Evolutionary conservation across 306 rosid genomes (phyloP), one percentile per base, ranked within the genome.

Genomic region (Begonia peltatifolia): DNA sequence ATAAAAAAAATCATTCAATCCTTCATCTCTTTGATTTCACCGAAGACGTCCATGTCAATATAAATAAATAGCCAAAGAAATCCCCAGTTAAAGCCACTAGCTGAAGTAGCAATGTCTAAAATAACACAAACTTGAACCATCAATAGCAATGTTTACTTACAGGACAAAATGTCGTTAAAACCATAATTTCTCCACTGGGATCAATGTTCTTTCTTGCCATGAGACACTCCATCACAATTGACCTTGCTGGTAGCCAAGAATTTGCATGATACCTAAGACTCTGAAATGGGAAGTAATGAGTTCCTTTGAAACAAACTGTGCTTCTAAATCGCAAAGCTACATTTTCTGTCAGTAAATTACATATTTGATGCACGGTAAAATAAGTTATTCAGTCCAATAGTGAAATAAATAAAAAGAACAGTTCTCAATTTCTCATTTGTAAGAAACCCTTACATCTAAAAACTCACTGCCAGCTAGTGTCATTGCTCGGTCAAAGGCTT

Each of bases 161-260:
- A 62, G 96, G 99, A 60, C 99, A 92, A 66, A 83, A 86, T 63
- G 60, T 68, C n/a, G 62, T 71, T 70, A 90, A 61, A 63, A 86
- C 88, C 77, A 83, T 11, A 68, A 90, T 83, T 79, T 86, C 96
- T 67, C 96, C 99, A 66, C 78, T 79, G 47, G 93, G 81, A 73
- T 90, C 96, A 14, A 83, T 67, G 35, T 72, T 62, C 47, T 77
- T 74, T 62, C 99, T 86, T 59, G 88, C 88, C 13, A 54, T 62
- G 57, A 83, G 68, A 13, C 84, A 86, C 59, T 77, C 93, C 79
- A 69, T 61, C 20, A 92, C 96, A 55, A 92, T 86, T 48, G 99
- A 86, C 72, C 84, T 72, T 44, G 99, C 99, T n/a, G 99, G 99
- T 58, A 92, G 64, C 99, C 99, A 92, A 5, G 99, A 92, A 46